Conservation (phyloP, 179 eudicot genomes). For the Camellia oleifera region DNA sequence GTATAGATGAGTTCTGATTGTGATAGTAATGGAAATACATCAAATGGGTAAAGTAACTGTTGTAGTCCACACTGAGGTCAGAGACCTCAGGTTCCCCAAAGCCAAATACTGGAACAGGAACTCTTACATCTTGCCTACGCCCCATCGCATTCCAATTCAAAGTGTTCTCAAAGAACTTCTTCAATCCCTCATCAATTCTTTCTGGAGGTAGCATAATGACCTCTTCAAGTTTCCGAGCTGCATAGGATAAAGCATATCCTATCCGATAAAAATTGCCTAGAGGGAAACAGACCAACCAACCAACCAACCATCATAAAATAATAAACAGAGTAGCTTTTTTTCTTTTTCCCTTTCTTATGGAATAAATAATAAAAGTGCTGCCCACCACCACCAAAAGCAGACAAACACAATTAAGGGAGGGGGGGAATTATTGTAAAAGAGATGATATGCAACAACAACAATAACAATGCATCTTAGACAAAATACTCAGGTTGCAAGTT, state of each 20-base stretch:
- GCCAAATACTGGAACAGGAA: conserved; percentile 29
- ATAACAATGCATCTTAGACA: neutral
- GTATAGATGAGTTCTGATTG: conserved; percentile 25
- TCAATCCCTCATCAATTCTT: conserved; percentile 27
- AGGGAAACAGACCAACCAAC: neutral
- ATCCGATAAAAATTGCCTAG: conserved; percentile 43
- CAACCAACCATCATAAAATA: neutral
- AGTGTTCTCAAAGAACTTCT: conserved; percentile 36
- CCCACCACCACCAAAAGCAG: neutral
- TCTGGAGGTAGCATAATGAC: conserved; percentile 27
- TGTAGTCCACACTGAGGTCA: conserved; percentile 17
- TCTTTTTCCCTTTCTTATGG: neutral
- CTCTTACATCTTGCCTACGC: conserved; percentile 30
- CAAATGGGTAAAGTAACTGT: conserved; percentile 29
- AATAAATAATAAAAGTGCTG: neutral
- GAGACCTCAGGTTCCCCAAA: conserved; percentile 15
- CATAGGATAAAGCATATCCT: conserved; percentile 38
- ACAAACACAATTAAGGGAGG: neutral
- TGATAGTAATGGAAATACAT: conserved; percentile 31
- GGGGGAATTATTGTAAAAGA: neutral
- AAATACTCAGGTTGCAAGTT: neutral
- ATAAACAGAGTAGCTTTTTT: neutral
- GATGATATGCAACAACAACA: neutral
- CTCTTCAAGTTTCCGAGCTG: conserved; percentile 28
- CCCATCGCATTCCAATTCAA: conserved; percentile 32